These are phyloP conservation scores for Pichia membranifaciens DNA, from an alignment of 805 yeast species.

Conservation along the genomic window DNA sequence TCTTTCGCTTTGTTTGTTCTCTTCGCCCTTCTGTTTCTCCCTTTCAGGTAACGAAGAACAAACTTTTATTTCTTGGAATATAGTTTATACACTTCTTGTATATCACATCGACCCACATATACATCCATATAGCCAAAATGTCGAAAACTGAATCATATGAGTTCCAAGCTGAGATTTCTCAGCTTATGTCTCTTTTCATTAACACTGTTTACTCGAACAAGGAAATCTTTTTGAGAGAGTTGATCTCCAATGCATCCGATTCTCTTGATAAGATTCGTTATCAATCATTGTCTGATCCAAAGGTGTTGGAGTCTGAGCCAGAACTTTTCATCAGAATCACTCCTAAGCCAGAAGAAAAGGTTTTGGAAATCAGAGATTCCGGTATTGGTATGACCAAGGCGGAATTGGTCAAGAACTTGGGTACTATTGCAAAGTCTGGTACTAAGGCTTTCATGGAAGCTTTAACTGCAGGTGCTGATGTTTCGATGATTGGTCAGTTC, in stretches of 20 bases:
- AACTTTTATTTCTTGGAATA: too few relatives aligned
- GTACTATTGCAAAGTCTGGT: conserved; percentile 99
- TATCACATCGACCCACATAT: too few relatives aligned
- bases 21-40: not conserved
- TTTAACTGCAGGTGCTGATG: conserved; percentile 98
- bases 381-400: conserved; percentile 99
- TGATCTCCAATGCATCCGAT: conserved; percentile 98
- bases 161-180: conserved; percentile 99
- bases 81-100: too few relatives aligned
- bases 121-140: conserved; percentile 17
- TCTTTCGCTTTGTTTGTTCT: not conserved
- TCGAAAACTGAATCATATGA: conserved; percentile 72
- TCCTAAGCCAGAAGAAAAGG: conserved; percentile 90
- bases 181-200: conserved; percentile 99
- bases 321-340: conserved; percentile 96
- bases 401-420: conserved; percentile 96
- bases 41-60: too few relatives aligned
- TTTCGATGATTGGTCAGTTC: conserved; percentile 99
- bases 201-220: conserved; percentile 99
- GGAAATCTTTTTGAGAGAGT: conserved; percentile 98
- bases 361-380: conserved; percentile 95
- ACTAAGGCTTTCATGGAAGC: conserved; percentile 99
- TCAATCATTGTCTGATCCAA: conserved; percentile 89
- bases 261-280: conserved; percentile 98
- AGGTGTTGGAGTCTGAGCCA: conserved; percentile 89